Conservation (phyloP, 2,329 filamentous ascomycete species). For the Beauveria sp. region DNA sequence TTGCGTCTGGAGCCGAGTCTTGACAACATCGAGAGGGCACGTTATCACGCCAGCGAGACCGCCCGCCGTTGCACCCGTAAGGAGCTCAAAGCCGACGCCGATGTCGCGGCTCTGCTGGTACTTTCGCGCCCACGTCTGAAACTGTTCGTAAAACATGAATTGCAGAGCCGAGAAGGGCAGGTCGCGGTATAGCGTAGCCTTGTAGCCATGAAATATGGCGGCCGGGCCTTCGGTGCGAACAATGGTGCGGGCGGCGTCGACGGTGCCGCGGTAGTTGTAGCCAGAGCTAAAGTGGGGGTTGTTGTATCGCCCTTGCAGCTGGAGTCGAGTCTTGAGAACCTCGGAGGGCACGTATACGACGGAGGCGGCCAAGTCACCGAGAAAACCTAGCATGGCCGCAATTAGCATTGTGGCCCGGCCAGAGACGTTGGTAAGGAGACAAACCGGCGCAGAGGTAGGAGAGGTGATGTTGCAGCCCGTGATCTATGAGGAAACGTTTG, state of each 20-base stretch:
- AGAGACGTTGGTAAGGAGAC: conserved; percentile 12
- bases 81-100: conserved; percentile 73
- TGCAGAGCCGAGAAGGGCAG: conserved; percentile 93
- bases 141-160: conserved; percentile 97
- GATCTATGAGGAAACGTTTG: conserved; percentile 82
- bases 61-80: conserved; percentile 84
- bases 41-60: conserved; percentile 91
- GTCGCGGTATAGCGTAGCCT: conserved; percentile 88
- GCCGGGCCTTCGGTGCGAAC: conserved; percentile 71
- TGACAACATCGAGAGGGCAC: conserved; percentile 93
- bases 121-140: conserved; percentile 69
- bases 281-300: conserved; percentile 90
- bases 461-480: conserved; percentile 71
- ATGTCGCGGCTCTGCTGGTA: conserved; percentile 79
- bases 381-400: conserved; percentile 53
- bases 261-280: conserved; percentile 87
- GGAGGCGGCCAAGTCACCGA: conserved; percentile 87
- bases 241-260: conserved; percentile 81
- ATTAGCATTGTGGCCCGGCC: not conserved
- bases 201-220: conserved; percentile 94
- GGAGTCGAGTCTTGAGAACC: conserved; percentile 92
- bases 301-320: conserved; percentile 90
- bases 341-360: conserved; percentile 95
- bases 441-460: conserved; percentile 80
- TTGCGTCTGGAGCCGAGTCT: conserved; percentile 93